Evolutionary conservation across 371 early-diverging fungal genomes (phyloP).

Genomic region (Mucor piriformis): DNA sequence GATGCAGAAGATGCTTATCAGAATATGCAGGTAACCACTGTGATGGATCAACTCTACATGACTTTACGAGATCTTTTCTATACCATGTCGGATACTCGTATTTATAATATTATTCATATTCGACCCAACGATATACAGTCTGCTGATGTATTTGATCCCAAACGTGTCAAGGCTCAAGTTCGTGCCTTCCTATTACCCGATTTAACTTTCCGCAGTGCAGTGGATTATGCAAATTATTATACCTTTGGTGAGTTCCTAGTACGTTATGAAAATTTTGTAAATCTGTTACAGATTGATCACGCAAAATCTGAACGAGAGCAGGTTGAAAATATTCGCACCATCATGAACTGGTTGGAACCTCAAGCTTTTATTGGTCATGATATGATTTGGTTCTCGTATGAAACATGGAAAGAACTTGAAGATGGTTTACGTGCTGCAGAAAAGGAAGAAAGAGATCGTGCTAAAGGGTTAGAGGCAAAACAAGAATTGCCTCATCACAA

Average conservation of each 20-base stretch:
- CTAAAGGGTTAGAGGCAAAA: constrained; percentile 33
- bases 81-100: constrained; percentile 76
- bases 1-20: constrained; percentile 54
- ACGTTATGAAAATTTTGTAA: constrained; percentile 56
- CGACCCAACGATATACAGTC: constrained; percentile 74
- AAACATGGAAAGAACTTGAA: constrained; percentile 81
- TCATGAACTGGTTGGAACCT: constrained; percentile 48
- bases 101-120: constrained; percentile 88
- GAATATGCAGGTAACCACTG: constrained; percentile 62
- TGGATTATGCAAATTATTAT: constrained; percentile 68
- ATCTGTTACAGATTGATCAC: constrained; percentile 44
- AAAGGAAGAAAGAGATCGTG: constrained; percentile 65
- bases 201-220: constrained; percentile 49
- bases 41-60: constrained; percentile 66
- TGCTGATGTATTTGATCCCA: constrained; percentile 57
- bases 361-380: constrained; percentile 60
- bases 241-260: constrained; percentile 64
- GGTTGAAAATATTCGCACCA: constrained; percentile 45
- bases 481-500: constrained; percentile 23
- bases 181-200: constrained; percentile 67
- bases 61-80: constrained; percentile 71
- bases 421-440: constrained; percentile 75
- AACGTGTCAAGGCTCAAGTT: constrained; percentile 67
- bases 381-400: constrained; percentile 70
- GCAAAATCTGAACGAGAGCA: constrained; percentile 38